These are phyloP conservation scores for Hyphodiscus hymeniophilus DNA, from an alignment of 495 filamentous ascomycete genomes.

Conservation along the genomic window DNA sequence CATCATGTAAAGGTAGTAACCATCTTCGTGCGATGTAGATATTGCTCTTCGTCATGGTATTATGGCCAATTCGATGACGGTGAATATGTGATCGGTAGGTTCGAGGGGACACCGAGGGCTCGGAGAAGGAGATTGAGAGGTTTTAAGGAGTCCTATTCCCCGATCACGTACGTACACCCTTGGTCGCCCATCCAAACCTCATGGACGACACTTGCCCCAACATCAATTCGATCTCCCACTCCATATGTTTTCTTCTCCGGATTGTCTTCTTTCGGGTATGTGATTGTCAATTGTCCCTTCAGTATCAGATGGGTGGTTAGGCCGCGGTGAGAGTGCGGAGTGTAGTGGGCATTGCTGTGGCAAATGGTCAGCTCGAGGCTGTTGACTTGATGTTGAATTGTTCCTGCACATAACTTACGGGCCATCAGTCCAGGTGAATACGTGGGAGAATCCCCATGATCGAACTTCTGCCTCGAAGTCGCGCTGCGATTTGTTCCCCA, in stretches of 20 bases:
- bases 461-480: conserved; percentile 58
- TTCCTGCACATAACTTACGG: conserved; percentile 42
- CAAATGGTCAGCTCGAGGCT: conserved; percentile 14
- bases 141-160: too few relatives aligned
- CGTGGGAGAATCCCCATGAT: conserved; percentile 67
- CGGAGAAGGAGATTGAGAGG: too few relatives aligned
- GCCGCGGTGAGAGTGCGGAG: conserved; percentile 61
- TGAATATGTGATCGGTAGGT: too few relatives aligned
- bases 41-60: too few relatives aligned
- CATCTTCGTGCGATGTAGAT: too few relatives aligned
- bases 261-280: conserved; percentile 58
- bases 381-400: not conserved
- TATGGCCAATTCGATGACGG: too few relatives aligned
- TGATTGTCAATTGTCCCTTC: conserved; percentile 59
- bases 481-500: conserved; percentile 16
- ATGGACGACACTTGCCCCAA: conserved; percentile 61
- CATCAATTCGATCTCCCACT: conserved; percentile 64
- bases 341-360: conserved; percentile 60
- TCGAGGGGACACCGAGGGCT: too few relatives aligned
- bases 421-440: conserved; percentile 77
- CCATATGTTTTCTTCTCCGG: conserved; percentile 59
- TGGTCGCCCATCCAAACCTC: conserved; percentile 77
- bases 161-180: conserved; percentile 83
- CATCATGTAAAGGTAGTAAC: too few relatives aligned
- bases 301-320: conserved; percentile 75